phyloP scores from a whole-genome alignment of 2,329 filamentous ascomycete species.

The Coniosporium tulheliwenetii region DNA sequence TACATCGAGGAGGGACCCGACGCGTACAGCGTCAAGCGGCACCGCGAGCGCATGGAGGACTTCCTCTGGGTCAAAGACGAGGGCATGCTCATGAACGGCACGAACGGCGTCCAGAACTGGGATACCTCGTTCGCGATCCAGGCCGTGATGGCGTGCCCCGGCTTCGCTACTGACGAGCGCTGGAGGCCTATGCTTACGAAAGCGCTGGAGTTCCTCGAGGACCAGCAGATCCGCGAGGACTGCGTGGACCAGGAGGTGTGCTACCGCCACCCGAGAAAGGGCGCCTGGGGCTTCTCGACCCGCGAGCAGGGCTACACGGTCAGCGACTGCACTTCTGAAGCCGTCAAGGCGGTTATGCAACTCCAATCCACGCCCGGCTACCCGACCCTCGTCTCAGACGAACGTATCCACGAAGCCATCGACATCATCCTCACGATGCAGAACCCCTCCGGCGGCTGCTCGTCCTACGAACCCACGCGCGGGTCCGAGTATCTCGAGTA shows the following conservation, averaged over 20 bases:
- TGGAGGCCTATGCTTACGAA: constrained; percentile 74
- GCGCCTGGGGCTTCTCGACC: constrained; percentile 92
- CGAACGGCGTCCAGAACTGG: constrained; percentile 97
- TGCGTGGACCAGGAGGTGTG: constrained; percentile 60
- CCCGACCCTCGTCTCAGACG: constrained; percentile 56
- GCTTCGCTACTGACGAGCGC: constrained; percentile 57
- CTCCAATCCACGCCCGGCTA: constrained; percentile 68
- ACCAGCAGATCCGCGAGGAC: constrained; percentile 81
- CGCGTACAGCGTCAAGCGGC: constrained; percentile 53
- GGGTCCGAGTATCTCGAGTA: constrained; percentile 65
- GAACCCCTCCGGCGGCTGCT: constrained; percentile 71
- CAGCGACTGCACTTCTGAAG: constrained; percentile 87
- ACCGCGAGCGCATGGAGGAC: constrained; percentile 69
- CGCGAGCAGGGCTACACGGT: constrained; percentile 88
- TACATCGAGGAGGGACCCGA: constrained; percentile 74
- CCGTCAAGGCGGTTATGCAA: constrained; percentile 69
- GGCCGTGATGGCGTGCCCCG: constrained; percentile 49
- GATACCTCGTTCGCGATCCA: constrained; percentile 87
- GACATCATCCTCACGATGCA: constrained; percentile 88
- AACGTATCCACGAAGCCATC: constrained; percentile 71
- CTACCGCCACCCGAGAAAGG: constrained; percentile 83
- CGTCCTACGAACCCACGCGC: constrained; percentile 75
- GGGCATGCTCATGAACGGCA: constrained; percentile 89
- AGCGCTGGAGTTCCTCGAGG: constrained; percentile 72
- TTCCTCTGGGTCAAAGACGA: constrained; percentile 85